These are phyloP conservation scores for Micractinium sp. DNA, from an alignment of 139 green algal species.

Conservation along the genomic window DNA sequence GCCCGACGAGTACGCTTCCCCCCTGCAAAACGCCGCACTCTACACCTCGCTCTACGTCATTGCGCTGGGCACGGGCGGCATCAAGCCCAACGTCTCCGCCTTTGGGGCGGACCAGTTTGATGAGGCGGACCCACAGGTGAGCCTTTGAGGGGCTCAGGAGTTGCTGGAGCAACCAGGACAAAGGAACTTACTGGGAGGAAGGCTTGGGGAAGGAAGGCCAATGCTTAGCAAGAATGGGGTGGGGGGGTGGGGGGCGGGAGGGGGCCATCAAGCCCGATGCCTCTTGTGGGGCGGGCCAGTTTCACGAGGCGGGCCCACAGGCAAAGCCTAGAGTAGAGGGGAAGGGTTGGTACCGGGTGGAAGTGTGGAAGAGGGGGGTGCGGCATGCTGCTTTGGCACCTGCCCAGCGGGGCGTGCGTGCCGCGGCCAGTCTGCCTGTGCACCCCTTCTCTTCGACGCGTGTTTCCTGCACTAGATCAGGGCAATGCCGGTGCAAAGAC, in stretches of 20 bases:
- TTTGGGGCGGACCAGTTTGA: slow-evolving; percentile 99
- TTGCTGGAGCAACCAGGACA: too few species aligned
- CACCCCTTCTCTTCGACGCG: too few species aligned
- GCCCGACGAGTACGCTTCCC: slow-evolving; percentile 48
- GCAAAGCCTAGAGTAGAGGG: neutral
- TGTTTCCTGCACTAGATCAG: too few species aligned
- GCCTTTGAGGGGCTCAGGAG: neutral
- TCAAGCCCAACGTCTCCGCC: slow-evolving; percentile 97
- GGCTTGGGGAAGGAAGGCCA: too few species aligned
- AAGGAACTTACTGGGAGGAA: too few species aligned
- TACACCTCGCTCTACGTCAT: slow-evolving; percentile 77
- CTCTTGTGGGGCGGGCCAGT: slow-evolving; percentile 97
- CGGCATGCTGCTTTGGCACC: too few species aligned
- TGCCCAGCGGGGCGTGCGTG: too few species aligned
- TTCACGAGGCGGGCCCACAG: slow-evolving; percentile 63
- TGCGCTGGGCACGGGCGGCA: slow-evolving; percentile 93
- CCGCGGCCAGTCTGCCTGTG: too few species aligned
- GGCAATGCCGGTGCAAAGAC: too few species aligned
- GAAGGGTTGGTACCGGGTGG: too few species aligned
- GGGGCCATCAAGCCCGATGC: slow-evolving; percentile 97
- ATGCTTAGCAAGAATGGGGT: too few species aligned
- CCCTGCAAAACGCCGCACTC: slow-evolving; percentile 18
- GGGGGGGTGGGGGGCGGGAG: neutral
- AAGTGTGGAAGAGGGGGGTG: too few species aligned
- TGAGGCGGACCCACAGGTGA: slow-evolving; percentile 58